A percentile compares a stretch with the other conserved stretches of the same genome.
phyloP scores from a whole-genome alignment of 345 rosid genomes.

The Brassica carinata region DNA sequence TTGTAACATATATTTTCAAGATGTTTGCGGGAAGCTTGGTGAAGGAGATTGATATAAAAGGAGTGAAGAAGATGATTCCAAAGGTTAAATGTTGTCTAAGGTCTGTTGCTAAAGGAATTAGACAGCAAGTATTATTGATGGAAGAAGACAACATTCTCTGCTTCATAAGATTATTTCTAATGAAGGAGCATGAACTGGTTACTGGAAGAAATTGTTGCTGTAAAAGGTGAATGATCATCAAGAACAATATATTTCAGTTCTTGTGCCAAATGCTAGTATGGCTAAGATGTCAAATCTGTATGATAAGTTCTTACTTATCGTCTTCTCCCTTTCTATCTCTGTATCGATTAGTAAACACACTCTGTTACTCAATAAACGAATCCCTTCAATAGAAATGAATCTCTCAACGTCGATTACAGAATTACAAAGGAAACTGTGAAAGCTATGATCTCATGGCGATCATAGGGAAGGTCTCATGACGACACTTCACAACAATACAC shows the following conservation, averaged over 20 bases:
- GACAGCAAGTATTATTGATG: conserved; percentile 90
- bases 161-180: conserved; percentile 85
- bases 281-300: not conserved
- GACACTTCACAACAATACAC: too few relatives aligned
- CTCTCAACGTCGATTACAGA: too few relatives aligned
- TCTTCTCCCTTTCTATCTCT: too few relatives aligned
- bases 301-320: too few relatives aligned
- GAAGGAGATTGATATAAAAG: conserved; percentile 76
- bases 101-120: conserved; percentile 82
- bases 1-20: too few relatives aligned
- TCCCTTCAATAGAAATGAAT: too few relatives aligned
- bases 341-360: too few relatives aligned
- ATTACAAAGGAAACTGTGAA: too few relatives aligned
- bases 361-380: too few relatives aligned
- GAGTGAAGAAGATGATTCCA: conserved; percentile 64
- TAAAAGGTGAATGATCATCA: not conserved
- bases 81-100: conserved; percentile 86
- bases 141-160: conserved; percentile 74
- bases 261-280: not conserved
- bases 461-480: too few relatives aligned
- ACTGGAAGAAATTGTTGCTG: conserved; percentile 47
- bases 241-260: not conserved
- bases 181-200: conserved; percentile 87
- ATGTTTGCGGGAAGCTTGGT: conserved; percentile 41
- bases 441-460: too few relatives aligned